A percentile compares a stretch with the other conserved stretches of the same genome.
Conservation (phyloP, 305 asterid genomes). For the Fraxinus floribunda region DNA sequence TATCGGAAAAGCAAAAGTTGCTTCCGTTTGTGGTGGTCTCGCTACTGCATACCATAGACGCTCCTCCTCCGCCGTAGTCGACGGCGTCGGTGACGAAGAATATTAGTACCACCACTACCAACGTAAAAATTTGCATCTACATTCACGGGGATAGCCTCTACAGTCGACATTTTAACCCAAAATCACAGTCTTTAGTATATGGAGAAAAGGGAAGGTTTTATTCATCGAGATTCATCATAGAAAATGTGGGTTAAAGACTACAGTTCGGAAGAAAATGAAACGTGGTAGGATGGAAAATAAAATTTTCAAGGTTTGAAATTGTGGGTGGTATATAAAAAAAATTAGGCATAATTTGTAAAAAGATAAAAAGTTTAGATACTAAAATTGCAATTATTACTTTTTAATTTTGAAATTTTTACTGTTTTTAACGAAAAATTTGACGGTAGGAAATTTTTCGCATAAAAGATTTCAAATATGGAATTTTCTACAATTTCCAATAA, state of each 20-base stretch:
- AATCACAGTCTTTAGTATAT: neutral
- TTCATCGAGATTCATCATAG: neutral
- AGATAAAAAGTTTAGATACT: too few species aligned
- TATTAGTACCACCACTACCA: conserved; percentile 13
- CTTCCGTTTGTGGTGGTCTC: conserved; percentile 47
- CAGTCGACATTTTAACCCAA: conserved; percentile 25
- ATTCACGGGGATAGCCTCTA: conserved; percentile 24
- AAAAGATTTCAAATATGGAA: too few species aligned
- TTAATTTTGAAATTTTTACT: too few species aligned
- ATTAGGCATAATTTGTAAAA: too few species aligned
- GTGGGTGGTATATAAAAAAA: too few species aligned
- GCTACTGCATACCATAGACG: conserved; percentile 39
- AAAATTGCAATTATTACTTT: too few species aligned
- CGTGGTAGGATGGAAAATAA: too few species aligned
- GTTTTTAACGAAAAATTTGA: too few species aligned
- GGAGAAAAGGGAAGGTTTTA: neutral
- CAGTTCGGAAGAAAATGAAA: too few species aligned
- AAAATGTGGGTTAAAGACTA: neutral
- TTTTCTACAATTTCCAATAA: too few species aligned
- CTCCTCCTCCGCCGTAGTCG: conserved; percentile 30
- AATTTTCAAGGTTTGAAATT: too few species aligned
- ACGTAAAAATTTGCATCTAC: conserved; percentile 16
- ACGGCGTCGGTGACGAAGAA: conserved; percentile 16
- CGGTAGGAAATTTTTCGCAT: too few species aligned
- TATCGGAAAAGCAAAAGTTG: conserved; percentile 39